Conservation (phyloP, 208 protist species). For the Leishmania amazonensis region DNA sequence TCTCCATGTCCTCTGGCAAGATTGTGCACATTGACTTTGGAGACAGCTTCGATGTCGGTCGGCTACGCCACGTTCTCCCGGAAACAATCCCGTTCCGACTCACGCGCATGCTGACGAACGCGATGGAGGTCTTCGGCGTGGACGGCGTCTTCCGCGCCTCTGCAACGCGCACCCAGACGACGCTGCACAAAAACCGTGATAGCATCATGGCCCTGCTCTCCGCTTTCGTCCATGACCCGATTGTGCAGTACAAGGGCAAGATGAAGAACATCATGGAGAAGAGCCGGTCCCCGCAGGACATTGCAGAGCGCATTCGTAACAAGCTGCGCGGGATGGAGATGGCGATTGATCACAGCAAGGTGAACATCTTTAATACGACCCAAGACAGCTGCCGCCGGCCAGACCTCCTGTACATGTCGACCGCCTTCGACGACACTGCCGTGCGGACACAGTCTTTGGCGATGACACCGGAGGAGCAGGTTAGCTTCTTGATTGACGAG, state of each 20-base stretch:
- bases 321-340: slow-evolving; percentile 99
- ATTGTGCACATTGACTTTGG: slow-evolving; percentile 99
- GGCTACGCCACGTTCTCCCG: slow-evolving; percentile 98
- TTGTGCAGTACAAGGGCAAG: slow-evolving; percentile 97
- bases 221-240: slow-evolving; percentile 99
- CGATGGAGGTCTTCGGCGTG: slow-evolving; percentile 99
- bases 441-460: slow-evolving; percentile 44
- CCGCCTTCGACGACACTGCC: slow-evolving; percentile 85
- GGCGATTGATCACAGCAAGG: slow-evolving; percentile 57
- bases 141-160: slow-evolving; percentile 99
- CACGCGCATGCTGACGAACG: slow-evolving; percentile 99
- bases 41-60: slow-evolving; percentile 99
- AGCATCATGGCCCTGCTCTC: slow-evolving; percentile 99
- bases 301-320: slow-evolving; percentile 96
- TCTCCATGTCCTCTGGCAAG: slow-evolving; percentile 97
- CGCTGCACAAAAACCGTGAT: slow-evolving; percentile 98
- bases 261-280: slow-evolving; percentile 97
- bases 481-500: slow-evolving; percentile 89
- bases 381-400: slow-evolving; percentile 73
- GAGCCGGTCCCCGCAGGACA: slow-evolving; percentile 84
- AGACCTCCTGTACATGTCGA: slow-evolving; percentile 90
- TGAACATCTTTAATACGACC: slow-evolving; percentile 84
- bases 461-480: slow-evolving; percentile 73
- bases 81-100: slow-evolving; percentile 99
- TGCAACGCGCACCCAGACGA: slow-evolving; percentile 96